Percentiles rank a stretch among this genome's conserved stretches.
These are phyloP conservation scores for Acorus gramineus DNA, from an alignment of 106 monocot genomes.

Conservation along the genomic window DNA sequence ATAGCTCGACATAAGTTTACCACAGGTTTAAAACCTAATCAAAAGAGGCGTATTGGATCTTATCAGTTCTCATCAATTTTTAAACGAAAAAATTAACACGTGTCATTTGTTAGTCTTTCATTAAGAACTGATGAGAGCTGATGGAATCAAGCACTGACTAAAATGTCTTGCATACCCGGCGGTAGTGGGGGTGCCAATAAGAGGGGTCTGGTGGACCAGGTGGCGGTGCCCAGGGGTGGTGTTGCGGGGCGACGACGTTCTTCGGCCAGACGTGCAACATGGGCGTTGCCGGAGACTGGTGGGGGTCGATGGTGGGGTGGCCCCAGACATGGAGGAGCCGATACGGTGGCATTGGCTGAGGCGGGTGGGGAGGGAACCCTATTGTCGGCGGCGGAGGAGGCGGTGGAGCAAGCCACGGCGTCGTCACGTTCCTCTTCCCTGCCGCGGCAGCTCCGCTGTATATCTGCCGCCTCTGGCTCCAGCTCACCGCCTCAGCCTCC, in stretches of 20 bases:
- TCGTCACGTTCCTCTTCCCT: slow-evolving; percentile 22
- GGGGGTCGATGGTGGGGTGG: slow-evolving; percentile 27
- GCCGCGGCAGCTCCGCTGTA: slow-evolving; percentile 15
- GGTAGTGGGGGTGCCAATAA: slow-evolving; percentile 49
- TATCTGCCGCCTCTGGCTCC: slow-evolving; percentile 71
- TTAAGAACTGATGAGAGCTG: no score
- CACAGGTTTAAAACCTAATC: no score
- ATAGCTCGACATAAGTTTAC: no score
- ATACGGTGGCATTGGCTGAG: slow-evolving; percentile 8
- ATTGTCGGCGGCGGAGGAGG: slow-evolving; percentile 11
- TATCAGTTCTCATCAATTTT: no score
- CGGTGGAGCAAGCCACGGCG: slow-evolving; percentile 20
- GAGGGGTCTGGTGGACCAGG: slow-evolving; percentile 16
- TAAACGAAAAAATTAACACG: no score
- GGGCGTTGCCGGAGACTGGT: not conserved
- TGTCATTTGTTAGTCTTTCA: no score
- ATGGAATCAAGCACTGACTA: no score
- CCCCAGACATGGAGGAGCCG: slow-evolving; percentile 66
- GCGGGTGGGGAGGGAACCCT: slow-evolving; percentile 33
- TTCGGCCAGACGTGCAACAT: slow-evolving; percentile 29
- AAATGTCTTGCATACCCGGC: slow-evolving; percentile 5
- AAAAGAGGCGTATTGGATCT: no score
- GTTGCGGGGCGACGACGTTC: slow-evolving; percentile 8
- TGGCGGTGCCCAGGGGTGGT: slow-evolving; percentile 14
- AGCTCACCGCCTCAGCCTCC: slow-evolving; percentile 78